Evolutionary conservation across 1,284 basidiomycete species (phyloP), one percentile per base, ranked within the genome.

Genomic region (Melampsora americana): DNA sequence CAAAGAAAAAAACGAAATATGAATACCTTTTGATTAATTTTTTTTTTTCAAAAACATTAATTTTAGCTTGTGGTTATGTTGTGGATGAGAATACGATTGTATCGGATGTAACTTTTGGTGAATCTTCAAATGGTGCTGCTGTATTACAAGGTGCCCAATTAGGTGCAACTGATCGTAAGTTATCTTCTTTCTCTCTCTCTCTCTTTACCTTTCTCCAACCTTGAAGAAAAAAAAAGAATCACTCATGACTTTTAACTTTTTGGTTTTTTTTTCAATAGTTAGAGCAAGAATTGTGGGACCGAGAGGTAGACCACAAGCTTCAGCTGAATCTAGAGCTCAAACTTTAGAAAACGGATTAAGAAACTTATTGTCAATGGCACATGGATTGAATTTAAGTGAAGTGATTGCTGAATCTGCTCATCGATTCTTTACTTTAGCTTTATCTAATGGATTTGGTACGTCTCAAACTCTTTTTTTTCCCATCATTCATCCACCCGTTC

Each of bases 121-220:
- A 99, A 85, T 92, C 92, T 11, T 88, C 91, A 7, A 88, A 88
- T 62, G 96, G 96, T 42, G 93, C 93, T 14, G 93, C 95, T 0
- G 92, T 96, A 85, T 94, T 97, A 0, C 92, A 95, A 82, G 96
- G 96, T 23, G 90, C 92, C 18, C 96, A 92, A 81, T 92, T 99
- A n/a, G 91, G 89, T 0, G 90, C 92, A 80, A 91, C 92, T 77
- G 89, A 93, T 73, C 95, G 95, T 97, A 81, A 83, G 92, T 88
- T 30, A 64, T 56, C 35, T 56, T 67, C 18, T 73, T 69, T 66
- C 59, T 42, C 39, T 20, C 42, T 62, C 39, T 30, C n/a, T 11
- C 62, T n/a, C 32, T 42, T 35, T 28, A 53, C 16, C 23, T 50
- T 56, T 66, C 61, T n/a, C 50, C 23, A 59, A n/a, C 67, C 32